Base-by-base conservation (phyloP, 2,329 filamentous ascomycete species). In the Colletotrichum musae region DNA sequence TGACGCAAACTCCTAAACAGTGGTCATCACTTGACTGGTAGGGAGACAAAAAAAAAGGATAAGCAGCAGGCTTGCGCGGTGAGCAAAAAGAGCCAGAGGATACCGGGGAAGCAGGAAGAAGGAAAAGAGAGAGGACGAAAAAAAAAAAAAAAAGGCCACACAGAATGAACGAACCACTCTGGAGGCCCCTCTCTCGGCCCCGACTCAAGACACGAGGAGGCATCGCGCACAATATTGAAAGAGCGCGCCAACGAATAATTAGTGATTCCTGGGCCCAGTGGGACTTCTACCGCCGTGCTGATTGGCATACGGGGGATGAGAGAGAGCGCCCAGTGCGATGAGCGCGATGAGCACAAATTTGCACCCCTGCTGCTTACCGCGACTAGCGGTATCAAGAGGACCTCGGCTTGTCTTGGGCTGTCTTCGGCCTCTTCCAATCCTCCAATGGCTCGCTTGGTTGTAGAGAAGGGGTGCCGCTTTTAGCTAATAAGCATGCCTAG, bases 311-410 rank as follows among this genome's bases (percentile, higher is more conserved):
- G 52, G 67, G 63, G 47, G 64, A 56, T 71, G 73, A 73, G 74
- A 54, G 71, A 70, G 71, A 70, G 72, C 72, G 72, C 74, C 71
- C 72, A 75, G 74, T 74, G 73, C 74, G 69, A 74, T 57, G 32
- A 68, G 51, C 56, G 43, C 21, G 51, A 47, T 45, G 16, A 51
- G 62, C 45, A 60, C 56, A 57, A 45, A 36, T 28, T 39, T 36
- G 45, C 36, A 56, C 26, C 67, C 57, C 62, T 61, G 67, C 36
- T 53, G 41, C 56, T 51, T 60, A 66, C 62, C 56, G 51, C 43
- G 56, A 66, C 67, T 66, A 66, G 66, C 56, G 56, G 66, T 52
- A 69, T 52, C 57, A 36, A 36, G 13, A 60, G 5, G 43, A 66
- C 62, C 66, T 69, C 62, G 66, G 62, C 62, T 57, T 50, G 66